Base-by-base conservation (phyloP, 2,329 filamentous ascomycete species). In the Exophiala lecanii-corni region DNA sequence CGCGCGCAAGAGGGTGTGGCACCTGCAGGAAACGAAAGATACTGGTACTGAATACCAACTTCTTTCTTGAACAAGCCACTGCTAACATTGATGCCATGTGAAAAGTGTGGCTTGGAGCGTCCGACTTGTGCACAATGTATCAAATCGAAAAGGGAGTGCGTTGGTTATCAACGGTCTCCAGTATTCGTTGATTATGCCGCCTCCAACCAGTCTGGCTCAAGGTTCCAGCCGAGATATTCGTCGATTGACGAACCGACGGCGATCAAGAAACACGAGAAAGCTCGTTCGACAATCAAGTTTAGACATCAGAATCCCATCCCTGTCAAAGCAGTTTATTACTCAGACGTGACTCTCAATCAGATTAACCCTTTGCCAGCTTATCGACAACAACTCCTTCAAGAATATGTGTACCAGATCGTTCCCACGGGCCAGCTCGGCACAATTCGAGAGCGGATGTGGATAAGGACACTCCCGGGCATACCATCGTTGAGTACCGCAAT, bases 81-180 rank as follows among this genome's bases (percentile, higher is more conserved):
- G 17, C 26, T 16, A 3, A 9, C 4, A 3, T n/a, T 37, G 2
- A 7, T n/a, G 18, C 16, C 20, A 17, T n/a, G 7, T 33, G 34
- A 41, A 31, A 19, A 62, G 59, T 63, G 60, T 47, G 59, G 57
- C 25, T 53, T 60, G 13, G 45, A 59, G 47, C 51, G 47, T 31
- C 60, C 60, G 9, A 30, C 28, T 9, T 63, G 60, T 50, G 40
- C 43, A 9, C 58, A 62, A 45, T 63, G 60, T 32, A 51, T 55
- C 16, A 55, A 55, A 36, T 61, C 59, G 7, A 57, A 56, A 9
- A 53, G 60, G 41, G 36, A 39, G n/a, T 63, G 61, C 41, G 44
- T 47, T 5, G 60, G 60, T 6, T 63, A 62, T 44, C 53, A 54
- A 25, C 53, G 53, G 21, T 49, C 58, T 5, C 55, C 49, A 13